A percentile compares a stretch with the other conserved stretches of the same genome.
phyloP scores from a whole-genome alignment of 768 basidiomycete species.

The Ephemerocybe angulata region DNA sequence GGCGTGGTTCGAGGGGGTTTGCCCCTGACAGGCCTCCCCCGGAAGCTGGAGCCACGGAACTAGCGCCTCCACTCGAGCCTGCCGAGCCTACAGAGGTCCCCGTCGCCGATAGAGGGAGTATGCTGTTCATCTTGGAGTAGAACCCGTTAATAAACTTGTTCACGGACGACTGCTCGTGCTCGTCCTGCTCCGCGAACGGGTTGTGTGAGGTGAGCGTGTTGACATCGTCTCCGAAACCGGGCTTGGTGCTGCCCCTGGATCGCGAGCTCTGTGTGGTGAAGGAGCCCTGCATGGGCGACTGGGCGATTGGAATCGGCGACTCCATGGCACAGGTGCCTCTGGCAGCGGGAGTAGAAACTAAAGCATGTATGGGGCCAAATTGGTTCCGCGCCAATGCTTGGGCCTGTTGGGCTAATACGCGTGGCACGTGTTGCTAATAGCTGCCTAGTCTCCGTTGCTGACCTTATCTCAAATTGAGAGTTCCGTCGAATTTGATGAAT shows the following conservation, averaged over 20 bases:
- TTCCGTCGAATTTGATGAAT: no score
- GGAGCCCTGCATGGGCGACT: constrained; percentile 30
- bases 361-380: background rate
- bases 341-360: background rate
- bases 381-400: constrained; percentile 2
- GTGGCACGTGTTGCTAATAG: constrained; percentile 3
- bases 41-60: constrained; percentile 24
- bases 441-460: background rate
- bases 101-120: constrained; percentile 60
- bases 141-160: constrained; percentile 79
- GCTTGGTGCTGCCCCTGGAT: constrained; percentile 60
- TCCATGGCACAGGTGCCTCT: constrained; percentile 28
- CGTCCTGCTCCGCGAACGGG: constrained; percentile 90
- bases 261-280: constrained; percentile 46
- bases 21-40: no score
- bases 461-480: no score
- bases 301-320: constrained; percentile 22
- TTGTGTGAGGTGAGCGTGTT: constrained; percentile 82
- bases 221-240: constrained; percentile 49
- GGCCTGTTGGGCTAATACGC: constrained; percentile 11
- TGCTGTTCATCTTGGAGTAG: constrained; percentile 78
- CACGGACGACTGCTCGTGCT: constrained; percentile 85
- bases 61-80: no score
- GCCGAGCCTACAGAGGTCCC: constrained; percentile 37
- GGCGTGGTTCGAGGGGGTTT: constrained; percentile 56